Evolutionary conservation across 306 rosid genomes (phyloP), one percentile per base, ranked within the genome.

Genomic region (Amphicarpaea edgeworthii): DNA sequence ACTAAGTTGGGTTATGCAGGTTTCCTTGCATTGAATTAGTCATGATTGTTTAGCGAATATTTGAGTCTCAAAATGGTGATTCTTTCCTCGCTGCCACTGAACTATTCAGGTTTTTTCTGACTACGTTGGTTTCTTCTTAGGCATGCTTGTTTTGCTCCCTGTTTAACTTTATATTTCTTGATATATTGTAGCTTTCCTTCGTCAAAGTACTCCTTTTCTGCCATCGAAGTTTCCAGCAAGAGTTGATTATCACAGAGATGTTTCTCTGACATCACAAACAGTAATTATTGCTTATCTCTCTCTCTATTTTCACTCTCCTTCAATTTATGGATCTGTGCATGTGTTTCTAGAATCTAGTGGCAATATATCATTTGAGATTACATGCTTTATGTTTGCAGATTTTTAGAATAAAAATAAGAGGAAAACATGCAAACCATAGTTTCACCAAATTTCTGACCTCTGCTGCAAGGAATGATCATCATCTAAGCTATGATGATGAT

Each of bases 391-490:
- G 51, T 78, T 73, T 74, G 82, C 82, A 90, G 98, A 72, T 55
- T 75, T 30, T 17, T 74, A 50, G 49, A 40, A 70, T 68, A n/a
- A 60, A 75, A 69, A 41, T 60, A 16, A 68, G 62, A 30, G 72
- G 51, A 62, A 75, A 76, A 68, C 40, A 20, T 77, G 53, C 72
- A 37, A 70, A 26, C 63, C 83, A 50, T 61, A 49, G 53, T 71
- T 72, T 85, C 72, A 20, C 78, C 80, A 79, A 62, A 77, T 46
- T 51, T 43, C 81, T 59, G 50, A 81, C 76, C 19, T 65, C 64
- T 57, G 83, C 82, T 32, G 72, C 90, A 75, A 85, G 76, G 69
- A 77, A 85, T 70, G 82, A 72, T 72, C 87, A 23, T 38, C 84
- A 63, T 19, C 60, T 83, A 23, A 82, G 78, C 61, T 77, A 64